These are phyloP conservation scores for Pythium aquatile DNA, from an alignment of 352 stramenopile genomes.

Conservation along the genomic window DNA sequence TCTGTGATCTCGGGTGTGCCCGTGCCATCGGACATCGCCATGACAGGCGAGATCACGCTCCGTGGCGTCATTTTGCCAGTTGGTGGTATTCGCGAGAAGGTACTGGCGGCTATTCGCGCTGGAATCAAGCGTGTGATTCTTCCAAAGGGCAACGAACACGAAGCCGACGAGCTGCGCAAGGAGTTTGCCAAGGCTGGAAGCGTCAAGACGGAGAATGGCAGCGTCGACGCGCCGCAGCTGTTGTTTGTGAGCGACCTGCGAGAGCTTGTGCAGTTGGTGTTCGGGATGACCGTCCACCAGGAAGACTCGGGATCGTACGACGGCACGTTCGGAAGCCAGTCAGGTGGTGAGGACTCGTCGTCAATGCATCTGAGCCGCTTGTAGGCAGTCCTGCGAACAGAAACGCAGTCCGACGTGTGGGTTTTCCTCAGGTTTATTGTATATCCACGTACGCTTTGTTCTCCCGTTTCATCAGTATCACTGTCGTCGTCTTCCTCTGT, in stretches of 20 bases:
- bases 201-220: slow-evolving; percentile 20
- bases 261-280: slow-evolving; percentile 65
- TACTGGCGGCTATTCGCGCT: slow-evolving; percentile 81
- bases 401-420: neutral
- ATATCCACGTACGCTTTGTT: slow-evolving; percentile 18
- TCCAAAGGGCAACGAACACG: slow-evolving; percentile 67
- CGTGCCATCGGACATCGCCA: slow-evolving; percentile 79
- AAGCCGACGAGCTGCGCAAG: slow-evolving; percentile 65
- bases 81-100: slow-evolving; percentile 90
- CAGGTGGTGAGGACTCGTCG: slow-evolving; percentile 7
- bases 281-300: slow-evolving; percentile 51
- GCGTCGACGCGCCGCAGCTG: slow-evolving; percentile 32
- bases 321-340: slow-evolving; percentile 25
- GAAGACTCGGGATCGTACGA: slow-evolving; percentile 22
- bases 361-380: slow-evolving; percentile 20
- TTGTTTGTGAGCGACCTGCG: slow-evolving; percentile 71
- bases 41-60: slow-evolving; percentile 89
- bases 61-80: slow-evolving; percentile 88
- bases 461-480: neutral
- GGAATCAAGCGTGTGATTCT: slow-evolving; percentile 83
- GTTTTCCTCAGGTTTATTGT: slow-evolving; percentile 10
- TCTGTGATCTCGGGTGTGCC: slow-evolving; percentile 64
- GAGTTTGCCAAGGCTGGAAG: slow-evolving; percentile 42
- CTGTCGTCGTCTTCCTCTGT: neutral
- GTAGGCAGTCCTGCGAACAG: neutral